These are phyloP conservation scores for Trichoderma harzianum DNA, from an alignment of 2,329 filamentous ascomycete species.

Conservation along the genomic window DNA sequence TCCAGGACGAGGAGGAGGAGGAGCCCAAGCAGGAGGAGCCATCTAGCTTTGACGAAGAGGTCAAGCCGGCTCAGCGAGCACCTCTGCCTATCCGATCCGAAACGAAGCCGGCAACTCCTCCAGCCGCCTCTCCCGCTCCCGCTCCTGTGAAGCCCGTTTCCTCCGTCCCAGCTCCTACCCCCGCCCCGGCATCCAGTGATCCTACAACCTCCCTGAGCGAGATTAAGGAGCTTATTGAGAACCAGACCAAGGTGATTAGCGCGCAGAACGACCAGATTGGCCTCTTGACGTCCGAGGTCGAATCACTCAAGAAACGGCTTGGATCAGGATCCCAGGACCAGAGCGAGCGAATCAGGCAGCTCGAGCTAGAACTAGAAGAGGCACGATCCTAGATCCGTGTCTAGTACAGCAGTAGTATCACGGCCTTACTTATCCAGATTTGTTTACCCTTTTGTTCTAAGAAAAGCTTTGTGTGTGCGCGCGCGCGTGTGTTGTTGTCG, in stretches of 20 bases:
- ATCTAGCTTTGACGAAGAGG: slow-evolving; percentile 83
- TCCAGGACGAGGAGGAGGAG: slow-evolving; percentile 67
- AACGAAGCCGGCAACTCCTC: slow-evolving; percentile 41
- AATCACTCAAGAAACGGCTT: slow-evolving; percentile 75
- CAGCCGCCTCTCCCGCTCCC: slow-evolving; percentile 21
- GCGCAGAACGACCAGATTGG: slow-evolving; percentile 75
- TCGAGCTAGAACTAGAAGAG: slow-evolving; percentile 66
- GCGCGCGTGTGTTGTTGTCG: background rate
- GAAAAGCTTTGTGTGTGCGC: background rate
- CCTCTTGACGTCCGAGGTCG: slow-evolving; percentile 68
- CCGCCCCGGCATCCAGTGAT: slow-evolving; percentile 30
- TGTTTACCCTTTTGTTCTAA: background rate
- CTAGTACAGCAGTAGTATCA: background rate
- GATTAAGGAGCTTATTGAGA: slow-evolving; percentile 74
- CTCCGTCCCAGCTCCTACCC: slow-evolving; percentile 32
- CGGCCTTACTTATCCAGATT: background rate
- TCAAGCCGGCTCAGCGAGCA: slow-evolving; percentile 67
- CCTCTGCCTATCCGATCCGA: slow-evolving; percentile 37
- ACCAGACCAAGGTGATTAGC: slow-evolving; percentile 73
- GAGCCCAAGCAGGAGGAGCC: slow-evolving; percentile 56
- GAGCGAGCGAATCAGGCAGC: slow-evolving; percentile 63
- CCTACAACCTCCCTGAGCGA: slow-evolving; percentile 67
- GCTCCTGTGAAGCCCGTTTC: slow-evolving; percentile 19
- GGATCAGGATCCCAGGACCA: slow-evolving; percentile 55
- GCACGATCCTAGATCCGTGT: slow-evolving; percentile 48